phyloP scores from a whole-genome alignment of 441 rosid species.

The Mallotus repandus region DNA sequence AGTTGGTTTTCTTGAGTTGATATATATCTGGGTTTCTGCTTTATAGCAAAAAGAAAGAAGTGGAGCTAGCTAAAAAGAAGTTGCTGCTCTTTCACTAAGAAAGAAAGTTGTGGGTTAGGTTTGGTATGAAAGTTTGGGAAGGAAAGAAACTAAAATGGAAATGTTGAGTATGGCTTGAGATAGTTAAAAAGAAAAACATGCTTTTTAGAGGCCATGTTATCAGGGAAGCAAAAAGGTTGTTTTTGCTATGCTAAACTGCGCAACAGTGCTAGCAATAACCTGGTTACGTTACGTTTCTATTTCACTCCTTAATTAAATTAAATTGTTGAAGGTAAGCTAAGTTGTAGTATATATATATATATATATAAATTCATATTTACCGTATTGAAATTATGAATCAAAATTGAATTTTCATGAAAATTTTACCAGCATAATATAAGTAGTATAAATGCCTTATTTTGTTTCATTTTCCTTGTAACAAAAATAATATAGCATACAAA shows the following conservation, averaged over 20 bases:
- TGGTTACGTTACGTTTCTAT: constrained; percentile 16
- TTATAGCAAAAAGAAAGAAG: too few relatives aligned
- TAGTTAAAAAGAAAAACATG: background rate
- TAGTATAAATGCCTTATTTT: too few relatives aligned
- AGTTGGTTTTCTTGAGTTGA: too few relatives aligned
- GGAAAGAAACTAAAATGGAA: background rate
- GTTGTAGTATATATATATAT: too few relatives aligned
- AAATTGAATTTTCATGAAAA: too few relatives aligned
- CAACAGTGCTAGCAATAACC: constrained; percentile 4
- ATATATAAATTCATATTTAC: too few relatives aligned
- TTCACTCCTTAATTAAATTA: background rate
- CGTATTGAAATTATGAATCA: too few relatives aligned
- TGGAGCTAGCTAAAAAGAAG: background rate
- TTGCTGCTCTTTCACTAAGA: background rate
- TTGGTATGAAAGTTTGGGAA: background rate
- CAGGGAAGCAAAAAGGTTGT: background rate
- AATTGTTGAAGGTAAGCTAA: background rate
- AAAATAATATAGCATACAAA: too few relatives aligned
- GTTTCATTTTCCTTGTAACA: too few relatives aligned
- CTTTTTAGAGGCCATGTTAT: constrained; percentile 8
- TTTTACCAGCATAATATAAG: too few relatives aligned
- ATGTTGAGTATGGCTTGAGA: background rate
- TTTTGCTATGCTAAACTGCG: constrained; percentile 5
- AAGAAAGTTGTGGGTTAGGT: background rate
- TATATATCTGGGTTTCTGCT: too few relatives aligned